These are phyloP conservation scores for Lachancea waltii DNA, from an alignment of 805 yeast genomes.

Conservation along the genomic window DNA sequence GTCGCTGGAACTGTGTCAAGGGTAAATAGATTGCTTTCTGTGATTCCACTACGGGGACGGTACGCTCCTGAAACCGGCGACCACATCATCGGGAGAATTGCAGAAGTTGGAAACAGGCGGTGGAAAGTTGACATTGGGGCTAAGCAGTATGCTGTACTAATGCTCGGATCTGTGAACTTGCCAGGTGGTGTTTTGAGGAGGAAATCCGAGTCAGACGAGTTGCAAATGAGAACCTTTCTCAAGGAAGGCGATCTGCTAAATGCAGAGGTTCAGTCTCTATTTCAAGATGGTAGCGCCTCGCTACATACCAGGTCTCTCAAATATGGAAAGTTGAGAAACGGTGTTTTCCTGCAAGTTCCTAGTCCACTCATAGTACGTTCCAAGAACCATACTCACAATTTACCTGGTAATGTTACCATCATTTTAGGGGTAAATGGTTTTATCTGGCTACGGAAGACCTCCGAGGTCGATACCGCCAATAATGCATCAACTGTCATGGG, in stretches of 20 bases:
- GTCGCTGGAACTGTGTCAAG: conserved; percentile 87
- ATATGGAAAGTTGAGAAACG: conserved; percentile 92
- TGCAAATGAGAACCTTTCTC: conserved; percentile 88
- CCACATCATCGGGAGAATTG: conserved; percentile 87
- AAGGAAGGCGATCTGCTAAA: conserved; percentile 95
- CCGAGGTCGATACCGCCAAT: conserved; percentile 28
- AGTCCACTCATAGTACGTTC: conserved; percentile 76
- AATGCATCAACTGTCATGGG: conserved; percentile 26
- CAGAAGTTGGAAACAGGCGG: conserved; percentile 87
- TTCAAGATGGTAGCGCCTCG: conserved; percentile 86
- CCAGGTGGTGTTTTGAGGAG: conserved; percentile 97
- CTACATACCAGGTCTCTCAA: conserved; percentile 91
- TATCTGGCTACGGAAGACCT: conserved; percentile 81
- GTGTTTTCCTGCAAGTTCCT: conserved; percentile 75
- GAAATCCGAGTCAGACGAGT: conserved; percentile 90
- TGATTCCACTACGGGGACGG: conserved; percentile 77
- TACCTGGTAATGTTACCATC: conserved; percentile 91
- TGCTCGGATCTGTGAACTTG: conserved; percentile 91
- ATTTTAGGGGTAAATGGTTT: conserved; percentile 94
- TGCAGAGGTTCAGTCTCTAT: conserved; percentile 91
- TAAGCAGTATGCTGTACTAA: conserved; percentile 83
- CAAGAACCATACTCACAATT: conserved; percentile 75
- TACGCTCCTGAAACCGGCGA: conserved; percentile 95
- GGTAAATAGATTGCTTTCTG: conserved; percentile 82
- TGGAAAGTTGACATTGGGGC: conserved; percentile 98